Base-by-base conservation (phyloP, 208 protist genomes). In the Phytomonas francai region DNA sequence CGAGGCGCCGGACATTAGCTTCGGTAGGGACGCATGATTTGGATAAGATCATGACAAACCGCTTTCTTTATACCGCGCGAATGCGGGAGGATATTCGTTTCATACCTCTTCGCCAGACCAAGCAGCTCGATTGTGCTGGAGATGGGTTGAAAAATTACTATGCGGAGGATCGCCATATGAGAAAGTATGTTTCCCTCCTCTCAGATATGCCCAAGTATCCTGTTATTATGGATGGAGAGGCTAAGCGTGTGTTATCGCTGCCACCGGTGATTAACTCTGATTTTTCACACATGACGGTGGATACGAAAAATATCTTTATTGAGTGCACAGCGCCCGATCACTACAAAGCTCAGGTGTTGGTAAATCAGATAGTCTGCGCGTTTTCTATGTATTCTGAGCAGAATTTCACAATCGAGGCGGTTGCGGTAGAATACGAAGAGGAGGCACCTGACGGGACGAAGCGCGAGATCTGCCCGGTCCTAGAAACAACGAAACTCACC, bases 1-100 rank as follows among this genome's bases (percentile, higher is more conserved):
- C 97, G 64, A 82, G 97, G 31, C 92, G 98, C 63, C 90, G 99
- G 68, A 97, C 89, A 5, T 80, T 99, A 0, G 98, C 98, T 30
- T 98, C 99, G 29, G 99, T 99, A 76, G 99, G 99, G 67, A 99
- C 99, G 16, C 99, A 99, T 79, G 99, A 99, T 84, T 79, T 99
- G 39, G 95, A 99, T 72, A 99, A 94, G 33, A 85, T 99, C 45
- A 60, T 80, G 33, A 28, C 83, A 71, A 71, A 34, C 39, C 49
- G 73, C 7, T 99, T 99, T 69, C 67, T 97, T 45, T 98, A 98
- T 42, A 72, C 72, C 1, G 54, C 78, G 42, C 74, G 73, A 12
- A 75, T 83, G 22, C 95, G 95, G 56, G 79, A 91, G 59, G 76
- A 94, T 3, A 99, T 99, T 70, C 67, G 78, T 25, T 99, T 99